These are phyloP conservation scores for Polychaeton citri DNA, from an alignment of 2,329 filamentous ascomycete species.

Conservation along the genomic window DNA sequence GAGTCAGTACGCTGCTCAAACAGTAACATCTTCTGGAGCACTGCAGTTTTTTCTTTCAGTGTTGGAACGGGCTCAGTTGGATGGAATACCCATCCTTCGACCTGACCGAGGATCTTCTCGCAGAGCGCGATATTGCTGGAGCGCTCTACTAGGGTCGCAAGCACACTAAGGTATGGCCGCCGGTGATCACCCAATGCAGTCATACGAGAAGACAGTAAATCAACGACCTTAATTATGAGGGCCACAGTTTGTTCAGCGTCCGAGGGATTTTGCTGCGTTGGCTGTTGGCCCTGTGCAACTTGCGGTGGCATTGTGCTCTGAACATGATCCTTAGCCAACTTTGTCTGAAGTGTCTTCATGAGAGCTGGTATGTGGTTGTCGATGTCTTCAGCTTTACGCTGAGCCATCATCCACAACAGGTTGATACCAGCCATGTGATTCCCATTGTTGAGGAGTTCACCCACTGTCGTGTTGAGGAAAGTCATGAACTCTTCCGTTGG, in stretches of 20 bases:
- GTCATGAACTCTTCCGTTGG: slow-evolving; percentile 77
- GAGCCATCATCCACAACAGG: slow-evolving; percentile 80
- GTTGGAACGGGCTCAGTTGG: slow-evolving; percentile 93
- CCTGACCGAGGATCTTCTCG: slow-evolving; percentile 84
- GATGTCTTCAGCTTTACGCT: slow-evolving; percentile 72
- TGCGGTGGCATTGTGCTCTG: slow-evolving; percentile 51
- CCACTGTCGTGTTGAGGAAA: slow-evolving; percentile 73
- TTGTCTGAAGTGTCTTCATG: slow-evolving; percentile 86
- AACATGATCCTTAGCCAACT: slow-evolving; percentile 87
- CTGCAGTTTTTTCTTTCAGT: slow-evolving; percentile 95
- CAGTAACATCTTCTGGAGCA: slow-evolving; percentile 96
- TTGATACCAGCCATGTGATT: slow-evolving; percentile 85
- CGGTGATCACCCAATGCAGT: slow-evolving; percentile 82
- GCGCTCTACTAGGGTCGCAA: slow-evolving; percentile 90
- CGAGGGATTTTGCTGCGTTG: slow-evolving; percentile 48
- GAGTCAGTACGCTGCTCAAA: slow-evolving; percentile 79
- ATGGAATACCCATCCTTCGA: slow-evolving; percentile 91
- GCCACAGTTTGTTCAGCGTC: slow-evolving; percentile 82
- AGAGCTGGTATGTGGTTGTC: slow-evolving; percentile 77
- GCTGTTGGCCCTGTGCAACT: slow-evolving; percentile 33
- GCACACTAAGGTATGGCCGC: slow-evolving; percentile 83
- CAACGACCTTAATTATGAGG: slow-evolving; percentile 88
- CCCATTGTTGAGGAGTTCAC: slow-evolving; percentile 61
- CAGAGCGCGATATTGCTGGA: slow-evolving; percentile 78
- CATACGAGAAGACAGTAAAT: slow-evolving; percentile 84